Evolutionary conservation across 768 basidiomycete genomes (phyloP).

Genomic region (Pulveroboletus sp.): DNA sequence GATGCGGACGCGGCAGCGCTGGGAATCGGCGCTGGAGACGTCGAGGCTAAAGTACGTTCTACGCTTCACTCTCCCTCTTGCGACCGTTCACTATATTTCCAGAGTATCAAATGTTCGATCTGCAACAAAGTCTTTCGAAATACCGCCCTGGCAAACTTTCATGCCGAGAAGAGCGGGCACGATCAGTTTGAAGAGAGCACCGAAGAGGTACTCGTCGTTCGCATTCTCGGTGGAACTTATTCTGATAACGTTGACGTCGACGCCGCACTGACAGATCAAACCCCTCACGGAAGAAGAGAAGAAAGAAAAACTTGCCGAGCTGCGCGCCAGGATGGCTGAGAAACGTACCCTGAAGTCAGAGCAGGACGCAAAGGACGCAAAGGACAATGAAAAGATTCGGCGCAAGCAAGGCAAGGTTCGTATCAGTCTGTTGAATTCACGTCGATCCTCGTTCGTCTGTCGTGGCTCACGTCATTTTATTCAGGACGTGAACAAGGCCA

Average conservation of each 20-base stretch:
- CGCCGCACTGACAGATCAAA: constrained; percentile 58
- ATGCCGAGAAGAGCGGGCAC: constrained; percentile 94
- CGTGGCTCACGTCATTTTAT: constrained; percentile 4
- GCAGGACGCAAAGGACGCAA: constrained; percentile 68
- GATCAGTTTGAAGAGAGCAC: constrained; percentile 94
- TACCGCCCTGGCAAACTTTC: constrained; percentile 84
- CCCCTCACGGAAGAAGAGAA: constrained; percentile 95
- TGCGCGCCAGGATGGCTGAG: constrained; percentile 72
- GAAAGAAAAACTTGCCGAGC: constrained; percentile 71
- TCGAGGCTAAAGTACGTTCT: constrained; percentile 60
- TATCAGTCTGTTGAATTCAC: not conserved
- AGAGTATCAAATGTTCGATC: constrained; percentile 82
- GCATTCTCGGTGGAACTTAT: too few relatives aligned
- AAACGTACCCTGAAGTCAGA: constrained; percentile 73
- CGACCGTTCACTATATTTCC: not conserved
- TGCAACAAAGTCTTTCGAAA: constrained; percentile 87
- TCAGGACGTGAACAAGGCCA: constrained; percentile 67
- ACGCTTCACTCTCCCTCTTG: constrained; percentile 5
- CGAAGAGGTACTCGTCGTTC: constrained; percentile 62
- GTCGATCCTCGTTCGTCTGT: too few relatives aligned
- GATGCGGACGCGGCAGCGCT: constrained; percentile 63
- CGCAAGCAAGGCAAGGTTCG: constrained; percentile 79
- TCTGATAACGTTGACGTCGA: too few relatives aligned
- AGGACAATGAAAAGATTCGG: constrained; percentile 72
- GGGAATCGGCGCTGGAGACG: constrained; percentile 36